A percentile compares a stretch with the other conserved stretches of the same genome.
These are phyloP conservation scores for Saccharomycopsis fibuligera DNA, from an alignment of 805 yeast species.

Conservation along the genomic window DNA sequence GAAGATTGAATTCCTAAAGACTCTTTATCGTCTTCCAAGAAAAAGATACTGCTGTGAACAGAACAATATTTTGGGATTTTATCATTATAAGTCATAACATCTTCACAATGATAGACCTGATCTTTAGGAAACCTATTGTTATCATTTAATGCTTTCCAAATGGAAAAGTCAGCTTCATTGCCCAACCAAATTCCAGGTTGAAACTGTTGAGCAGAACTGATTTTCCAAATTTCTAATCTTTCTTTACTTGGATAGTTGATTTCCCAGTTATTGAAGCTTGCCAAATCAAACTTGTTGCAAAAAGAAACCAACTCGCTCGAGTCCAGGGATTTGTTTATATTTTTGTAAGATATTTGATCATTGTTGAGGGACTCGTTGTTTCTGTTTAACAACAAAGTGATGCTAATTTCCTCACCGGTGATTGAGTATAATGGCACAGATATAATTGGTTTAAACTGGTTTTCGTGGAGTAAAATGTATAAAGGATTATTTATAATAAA, in stretches of 20 bases:
- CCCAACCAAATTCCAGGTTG: conserved; percentile 67
- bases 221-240: conserved; percentile 71
- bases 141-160: conserved; percentile 23
- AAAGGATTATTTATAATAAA: conserved; percentile 21
- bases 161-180: conserved; percentile 65
- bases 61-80: conserved; percentile 15
- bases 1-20: neutral
- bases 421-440: neutral
- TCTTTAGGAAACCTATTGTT: too few relatives aligned
- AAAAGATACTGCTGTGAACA: conserved; percentile 14
- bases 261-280: conserved; percentile 55
- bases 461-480: conserved; percentile 16
- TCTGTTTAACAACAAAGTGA: neutral
- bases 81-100: neutral
- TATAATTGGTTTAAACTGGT: neutral
- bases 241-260: conserved; percentile 65
- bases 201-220: conserved; percentile 69
- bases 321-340: too few relatives aligned
- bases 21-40: conserved; percentile 1
- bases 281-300: conserved; percentile 31
- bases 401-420: neutral
- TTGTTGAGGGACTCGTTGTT: neutral
- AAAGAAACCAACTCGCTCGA: neutral
- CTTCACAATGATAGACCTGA: neutral
- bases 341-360: too few relatives aligned